phyloP scores from a whole-genome alignment of 306 rosid genomes.

The Corylus avellana region DNA sequence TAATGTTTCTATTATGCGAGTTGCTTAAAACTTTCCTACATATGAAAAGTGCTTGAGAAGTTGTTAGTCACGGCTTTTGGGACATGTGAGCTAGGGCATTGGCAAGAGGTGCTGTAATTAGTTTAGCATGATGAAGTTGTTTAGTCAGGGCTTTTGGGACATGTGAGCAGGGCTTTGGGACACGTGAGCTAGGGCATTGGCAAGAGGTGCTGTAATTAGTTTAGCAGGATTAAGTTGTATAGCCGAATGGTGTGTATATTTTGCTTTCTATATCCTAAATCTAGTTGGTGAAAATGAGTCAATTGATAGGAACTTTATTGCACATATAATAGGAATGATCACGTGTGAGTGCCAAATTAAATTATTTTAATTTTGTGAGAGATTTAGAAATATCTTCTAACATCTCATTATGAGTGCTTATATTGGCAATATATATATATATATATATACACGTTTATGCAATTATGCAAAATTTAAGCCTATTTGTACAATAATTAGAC shows the following conservation, averaged over 20 bases:
- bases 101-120: no score
- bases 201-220: conserved; percentile 15
- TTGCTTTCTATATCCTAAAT: background rate
- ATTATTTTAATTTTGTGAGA: no score
- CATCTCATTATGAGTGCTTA: no score
- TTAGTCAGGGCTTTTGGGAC: background rate
- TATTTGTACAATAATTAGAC: no score
- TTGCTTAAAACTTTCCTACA: background rate
- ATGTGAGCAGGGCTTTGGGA: no score
- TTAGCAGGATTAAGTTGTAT: conserved; percentile 40
- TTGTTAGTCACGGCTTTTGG: conserved; percentile 14
- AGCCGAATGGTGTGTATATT: no score
- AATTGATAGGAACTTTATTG: background rate
- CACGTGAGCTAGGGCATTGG: conserved; percentile 16
- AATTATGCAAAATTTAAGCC: no score
- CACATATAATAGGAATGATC: background rate
- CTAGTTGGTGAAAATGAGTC: conserved; percentile 1
- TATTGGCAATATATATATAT: no score
- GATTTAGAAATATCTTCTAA: no score
- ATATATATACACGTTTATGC: no score
- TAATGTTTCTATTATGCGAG: conserved; percentile 21
- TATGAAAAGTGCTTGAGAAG: background rate
- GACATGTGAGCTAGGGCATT: conserved; percentile 5
- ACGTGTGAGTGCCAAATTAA: no score
- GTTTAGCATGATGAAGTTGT: background rate